Conservation (phyloP, 176 grass and related monocot genomes). For the Calamus simplicifolius region DNA sequence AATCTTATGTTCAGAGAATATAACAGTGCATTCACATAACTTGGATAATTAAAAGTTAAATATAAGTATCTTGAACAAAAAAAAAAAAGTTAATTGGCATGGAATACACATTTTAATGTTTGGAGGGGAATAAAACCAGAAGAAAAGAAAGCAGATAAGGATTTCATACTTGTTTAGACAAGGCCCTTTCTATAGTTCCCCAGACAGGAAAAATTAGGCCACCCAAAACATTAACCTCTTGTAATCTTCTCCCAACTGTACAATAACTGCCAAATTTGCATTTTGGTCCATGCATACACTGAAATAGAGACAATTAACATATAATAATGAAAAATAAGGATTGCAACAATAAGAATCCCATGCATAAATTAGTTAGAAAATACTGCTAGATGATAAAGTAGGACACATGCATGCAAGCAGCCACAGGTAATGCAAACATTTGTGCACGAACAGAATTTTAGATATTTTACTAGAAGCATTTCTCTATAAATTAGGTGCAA, state of each 20-base stretch:
- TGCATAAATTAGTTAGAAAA: neutral
- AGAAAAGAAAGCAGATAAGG: slow-evolving; percentile 10
- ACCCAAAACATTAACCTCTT: slow-evolving; percentile 87
- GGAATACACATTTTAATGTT: neutral
- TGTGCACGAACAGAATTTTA: too few relatives aligned
- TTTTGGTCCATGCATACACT: slow-evolving; percentile 99
- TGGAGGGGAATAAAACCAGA: neutral
- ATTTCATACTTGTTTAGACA: slow-evolving; percentile 69
- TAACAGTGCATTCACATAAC: too few relatives aligned
- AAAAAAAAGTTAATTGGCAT: neutral
- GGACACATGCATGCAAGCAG: too few relatives aligned
- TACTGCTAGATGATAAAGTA: too few relatives aligned
- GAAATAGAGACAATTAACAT: slow-evolving; percentile 31
- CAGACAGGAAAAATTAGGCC: slow-evolving; percentile 98
- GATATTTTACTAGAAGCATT: too few relatives aligned
- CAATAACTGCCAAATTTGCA: slow-evolving; percentile 90
- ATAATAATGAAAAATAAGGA: neutral
- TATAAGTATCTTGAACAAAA: too few relatives aligned
- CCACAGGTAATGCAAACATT: too few relatives aligned
- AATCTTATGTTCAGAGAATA: too few relatives aligned
- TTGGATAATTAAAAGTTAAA: too few relatives aligned
- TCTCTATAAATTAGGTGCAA: too few relatives aligned
- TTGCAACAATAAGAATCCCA: too few relatives aligned
- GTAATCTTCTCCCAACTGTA: slow-evolving; percentile 88
- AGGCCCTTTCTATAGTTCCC: slow-evolving; percentile 81